Evolutionary conservation across 2,329 filamentous ascomycete genomes (phyloP).

Genomic region (Sclerotinia nivalis): DNA sequence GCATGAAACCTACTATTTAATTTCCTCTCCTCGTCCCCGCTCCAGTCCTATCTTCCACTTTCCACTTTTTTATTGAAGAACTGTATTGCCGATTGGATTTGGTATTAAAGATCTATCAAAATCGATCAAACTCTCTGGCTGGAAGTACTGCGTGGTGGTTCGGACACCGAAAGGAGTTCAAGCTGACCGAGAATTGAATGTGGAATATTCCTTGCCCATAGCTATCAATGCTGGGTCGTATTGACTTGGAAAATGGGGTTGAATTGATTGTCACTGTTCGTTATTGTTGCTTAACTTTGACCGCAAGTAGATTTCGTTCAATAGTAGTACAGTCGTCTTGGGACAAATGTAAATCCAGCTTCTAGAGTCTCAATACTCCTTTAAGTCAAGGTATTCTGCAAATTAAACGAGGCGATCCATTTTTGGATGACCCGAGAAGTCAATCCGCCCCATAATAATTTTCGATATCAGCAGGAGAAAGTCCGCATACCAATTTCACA

Average conservation of each 20-base stretch:
- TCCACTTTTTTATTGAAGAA: neutral
- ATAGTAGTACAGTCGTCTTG: neutral
- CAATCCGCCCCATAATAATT: neutral
- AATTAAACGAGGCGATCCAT: neutral
- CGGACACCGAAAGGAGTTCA: too few relatives aligned
- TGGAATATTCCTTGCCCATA: too few relatives aligned
- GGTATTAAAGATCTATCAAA: too few relatives aligned
- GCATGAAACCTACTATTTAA: too few relatives aligned
- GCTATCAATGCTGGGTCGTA: too few relatives aligned
- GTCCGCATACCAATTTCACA: neutral
- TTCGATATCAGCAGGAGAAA: neutral
- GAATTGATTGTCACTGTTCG: too few relatives aligned
- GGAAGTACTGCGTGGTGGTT: too few relatives aligned
- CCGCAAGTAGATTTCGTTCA: neutral
- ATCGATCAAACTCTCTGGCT: too few relatives aligned
- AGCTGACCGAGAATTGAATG: too few relatives aligned
- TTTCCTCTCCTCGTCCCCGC: neutral
- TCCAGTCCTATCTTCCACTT: neutral
- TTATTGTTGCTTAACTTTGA: neutral
- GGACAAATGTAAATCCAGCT: neutral
- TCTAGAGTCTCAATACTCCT: neutral
- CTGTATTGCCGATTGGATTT: neutral
- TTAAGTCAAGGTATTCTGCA: neutral
- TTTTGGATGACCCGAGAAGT: neutral
- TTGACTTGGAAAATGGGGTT: too few relatives aligned